Conservation (phyloP, 1,284 basidiomycete genomes). For the Puccinia hordei region DNA sequence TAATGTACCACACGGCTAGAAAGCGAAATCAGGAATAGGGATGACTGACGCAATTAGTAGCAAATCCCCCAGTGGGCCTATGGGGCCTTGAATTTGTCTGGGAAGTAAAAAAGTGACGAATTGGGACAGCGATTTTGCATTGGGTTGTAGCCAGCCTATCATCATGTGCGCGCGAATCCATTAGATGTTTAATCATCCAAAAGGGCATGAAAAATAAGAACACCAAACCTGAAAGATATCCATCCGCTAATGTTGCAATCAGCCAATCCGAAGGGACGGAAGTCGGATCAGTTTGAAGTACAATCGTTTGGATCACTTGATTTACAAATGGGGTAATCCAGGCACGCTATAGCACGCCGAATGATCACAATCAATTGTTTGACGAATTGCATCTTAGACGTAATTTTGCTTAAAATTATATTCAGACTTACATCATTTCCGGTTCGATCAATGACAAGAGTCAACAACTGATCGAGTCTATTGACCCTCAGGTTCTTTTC, state of each 20-base stretch:
- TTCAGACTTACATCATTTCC: slow-evolving; percentile 27
- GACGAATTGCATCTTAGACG: not conserved
- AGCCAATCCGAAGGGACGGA: slow-evolving; percentile 45
- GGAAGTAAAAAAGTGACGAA: slow-evolving; percentile 26
- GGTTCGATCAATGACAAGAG: slow-evolving; percentile 30
- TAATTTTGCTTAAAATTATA: not conserved
- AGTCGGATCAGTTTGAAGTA: slow-evolving; percentile 35
- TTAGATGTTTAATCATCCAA: not conserved
- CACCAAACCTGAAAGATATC: slow-evolving; percentile 44
- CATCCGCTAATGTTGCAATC: slow-evolving; percentile 36
- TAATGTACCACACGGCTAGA: not conserved
- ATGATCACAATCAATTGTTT: slow-evolving; percentile 6
- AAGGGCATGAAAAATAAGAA: not conserved
- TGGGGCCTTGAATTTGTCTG: slow-evolving; percentile 4
- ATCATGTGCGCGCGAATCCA: not conserved
- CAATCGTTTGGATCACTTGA: slow-evolving; percentile 24
- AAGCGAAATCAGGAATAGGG: not conserved
- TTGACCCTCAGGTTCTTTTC: slow-evolving; percentile 28
- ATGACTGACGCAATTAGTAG: slow-evolving; percentile 41
- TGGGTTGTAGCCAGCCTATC: slow-evolving; percentile 45
- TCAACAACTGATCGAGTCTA: slow-evolving; percentile 30
- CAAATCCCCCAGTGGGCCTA: slow-evolving; percentile 24
- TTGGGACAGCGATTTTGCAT: slow-evolving; percentile 24
- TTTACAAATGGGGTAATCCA: slow-evolving; percentile 50
- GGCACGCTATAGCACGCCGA: slow-evolving; percentile 17